These are phyloP conservation scores for Russula sp. DNA, from an alignment of 768 basidiomycete genomes.

Conservation along the genomic window DNA sequence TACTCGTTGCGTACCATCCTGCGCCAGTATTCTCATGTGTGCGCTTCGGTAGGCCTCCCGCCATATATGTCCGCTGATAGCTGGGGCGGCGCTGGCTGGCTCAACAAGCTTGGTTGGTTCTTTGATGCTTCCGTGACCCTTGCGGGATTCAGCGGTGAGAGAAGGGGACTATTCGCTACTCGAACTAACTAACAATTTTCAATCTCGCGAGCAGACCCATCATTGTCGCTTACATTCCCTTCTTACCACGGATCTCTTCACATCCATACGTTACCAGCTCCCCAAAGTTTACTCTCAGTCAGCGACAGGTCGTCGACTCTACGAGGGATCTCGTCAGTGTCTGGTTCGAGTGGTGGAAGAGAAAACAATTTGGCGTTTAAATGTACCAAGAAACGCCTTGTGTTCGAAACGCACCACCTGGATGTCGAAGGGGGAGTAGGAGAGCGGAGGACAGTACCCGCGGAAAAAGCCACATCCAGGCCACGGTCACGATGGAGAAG, in stretches of 20 bases:
- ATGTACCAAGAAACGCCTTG: constrained; percentile 78
- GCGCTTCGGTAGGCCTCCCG: constrained; percentile 63
- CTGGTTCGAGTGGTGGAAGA: constrained; percentile 51
- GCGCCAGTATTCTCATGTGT: constrained; percentile 50
- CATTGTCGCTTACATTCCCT: constrained; percentile 66
- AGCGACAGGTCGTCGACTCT: constrained; percentile 81
- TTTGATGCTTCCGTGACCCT: constrained; percentile 71
- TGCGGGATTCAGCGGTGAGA: constrained; percentile 72
- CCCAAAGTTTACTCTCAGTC: constrained; percentile 65
- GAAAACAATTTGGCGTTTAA: constrained; percentile 97
- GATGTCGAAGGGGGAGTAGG: constrained; percentile 81
- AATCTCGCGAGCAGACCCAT: constrained; percentile 58
- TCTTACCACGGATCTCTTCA: constrained; percentile 82
- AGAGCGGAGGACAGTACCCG: constrained; percentile 62
- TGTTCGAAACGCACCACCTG: constrained; percentile 89
- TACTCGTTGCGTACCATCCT: constrained; percentile 58
- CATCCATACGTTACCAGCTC: constrained; percentile 69
- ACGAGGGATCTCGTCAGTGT: constrained; percentile 65
- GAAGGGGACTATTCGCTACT: constrained; percentile 10
- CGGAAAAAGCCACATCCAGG: constrained; percentile 23
- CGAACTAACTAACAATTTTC: constrained; percentile 2
- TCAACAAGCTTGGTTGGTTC: constrained; percentile 72
- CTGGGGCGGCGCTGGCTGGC: constrained; percentile 65
- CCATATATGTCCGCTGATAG: constrained; percentile 53
- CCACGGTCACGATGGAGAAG: not conserved